A percentile compares a stretch with the other conserved stretches of the same genome.
Evolutionary conservation across 2,329 filamentous ascomycete genomes (phyloP).

Genomic region (Penicillium glabrum): DNA sequence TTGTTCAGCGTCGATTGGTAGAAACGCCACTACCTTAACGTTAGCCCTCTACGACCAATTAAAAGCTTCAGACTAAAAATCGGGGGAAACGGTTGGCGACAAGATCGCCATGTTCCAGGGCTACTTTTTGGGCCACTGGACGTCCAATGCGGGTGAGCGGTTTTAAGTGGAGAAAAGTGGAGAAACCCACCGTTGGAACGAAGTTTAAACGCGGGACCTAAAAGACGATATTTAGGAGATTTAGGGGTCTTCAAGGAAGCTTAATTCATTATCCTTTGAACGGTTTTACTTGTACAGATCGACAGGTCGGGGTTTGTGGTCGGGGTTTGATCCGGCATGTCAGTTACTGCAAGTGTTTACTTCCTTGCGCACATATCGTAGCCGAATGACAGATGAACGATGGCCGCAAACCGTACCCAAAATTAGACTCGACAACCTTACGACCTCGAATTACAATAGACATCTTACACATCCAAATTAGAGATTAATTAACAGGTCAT

Average conservation of each 20-base stretch:
- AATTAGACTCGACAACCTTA: not conserved
- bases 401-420: not conserved
- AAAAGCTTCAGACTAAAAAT: not conserved
- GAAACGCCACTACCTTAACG: not conserved
- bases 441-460: no score
- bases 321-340: not conserved
- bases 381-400: not conserved
- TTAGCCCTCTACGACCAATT: not conserved
- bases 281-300: not conserved
- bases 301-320: no score
- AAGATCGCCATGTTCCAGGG: not conserved
- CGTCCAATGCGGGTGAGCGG: not conserved
- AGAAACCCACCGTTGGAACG: not conserved
- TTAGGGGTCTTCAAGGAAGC: not conserved
- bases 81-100: not conserved
- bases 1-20: constrained; percentile 8
- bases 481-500: no score
- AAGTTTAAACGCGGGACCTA: not conserved
- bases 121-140: not conserved
- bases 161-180: not conserved
- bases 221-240: not conserved
- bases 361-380: not conserved
- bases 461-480: no score
- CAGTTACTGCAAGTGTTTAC: not conserved
- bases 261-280: not conserved